Conservation (phyloP, 306 rosid species). For the Sicyos edulis region DNA sequence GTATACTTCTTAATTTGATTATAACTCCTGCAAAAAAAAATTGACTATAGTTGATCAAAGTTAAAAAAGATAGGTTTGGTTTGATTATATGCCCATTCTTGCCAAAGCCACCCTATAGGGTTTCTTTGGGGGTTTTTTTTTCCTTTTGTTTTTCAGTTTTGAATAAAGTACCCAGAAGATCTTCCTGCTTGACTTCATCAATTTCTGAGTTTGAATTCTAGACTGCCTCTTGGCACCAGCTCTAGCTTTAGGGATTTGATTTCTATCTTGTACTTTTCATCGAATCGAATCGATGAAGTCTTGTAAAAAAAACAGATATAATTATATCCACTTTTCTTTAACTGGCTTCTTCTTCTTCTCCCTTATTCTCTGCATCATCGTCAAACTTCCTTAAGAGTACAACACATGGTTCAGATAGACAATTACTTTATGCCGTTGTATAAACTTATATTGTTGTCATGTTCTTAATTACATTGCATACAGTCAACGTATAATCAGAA, state of each 20-base stretch:
- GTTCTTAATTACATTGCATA: neutral
- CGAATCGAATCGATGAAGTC: neutral
- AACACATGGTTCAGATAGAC: neutral
- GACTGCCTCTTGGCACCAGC: neutral
- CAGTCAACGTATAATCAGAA: neutral
- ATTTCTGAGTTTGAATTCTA: neutral
- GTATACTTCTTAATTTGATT: neutral
- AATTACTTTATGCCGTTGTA: neutral
- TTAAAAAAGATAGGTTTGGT: neutral
- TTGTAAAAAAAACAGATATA: neutral
- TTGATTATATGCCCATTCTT: neutral
- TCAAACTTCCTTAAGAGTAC: neutral
- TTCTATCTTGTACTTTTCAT: neutral
- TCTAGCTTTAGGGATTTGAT: neutral
- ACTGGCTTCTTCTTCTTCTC: neutral
- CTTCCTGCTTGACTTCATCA: constrained; percentile 1
- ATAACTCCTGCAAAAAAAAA: no score
- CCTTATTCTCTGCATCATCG: neutral
- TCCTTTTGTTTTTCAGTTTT: no score
- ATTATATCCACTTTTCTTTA: neutral
- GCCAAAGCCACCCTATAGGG: neutral
- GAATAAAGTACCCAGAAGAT: neutral
- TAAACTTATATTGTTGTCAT: neutral
- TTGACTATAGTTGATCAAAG: no score
- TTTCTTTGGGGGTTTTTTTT: neutral